These are phyloP conservation scores for Verruconis gallopava DNA, from an alignment of 2,329 filamentous ascomycete genomes.

Conservation along the genomic window DNA sequence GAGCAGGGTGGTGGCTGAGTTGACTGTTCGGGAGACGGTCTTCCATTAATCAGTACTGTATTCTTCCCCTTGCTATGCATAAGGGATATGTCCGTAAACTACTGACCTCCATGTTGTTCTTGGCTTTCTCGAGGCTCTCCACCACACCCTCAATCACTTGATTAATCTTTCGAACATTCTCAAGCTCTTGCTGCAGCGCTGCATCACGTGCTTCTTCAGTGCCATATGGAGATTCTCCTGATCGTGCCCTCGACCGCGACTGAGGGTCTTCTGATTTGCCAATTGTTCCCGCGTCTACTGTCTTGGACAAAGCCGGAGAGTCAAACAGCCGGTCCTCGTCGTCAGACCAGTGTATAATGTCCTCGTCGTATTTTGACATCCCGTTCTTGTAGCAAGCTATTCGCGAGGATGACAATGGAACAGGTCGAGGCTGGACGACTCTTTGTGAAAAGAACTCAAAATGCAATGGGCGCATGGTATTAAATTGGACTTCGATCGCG, in stretches of 20 bases:
- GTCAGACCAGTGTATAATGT: slow-evolving; percentile 5
- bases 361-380: slow-evolving; percentile 5
- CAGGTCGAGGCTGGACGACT: no score
- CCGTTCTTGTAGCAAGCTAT: no score
- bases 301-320: slow-evolving; percentile 3
- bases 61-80: not conserved
- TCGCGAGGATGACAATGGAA: no score
- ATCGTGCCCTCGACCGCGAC: not conserved
- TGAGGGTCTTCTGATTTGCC: slow-evolving; percentile 2
- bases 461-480: no score
- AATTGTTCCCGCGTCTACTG: not conserved
- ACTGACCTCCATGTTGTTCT: slow-evolving; percentile 52
- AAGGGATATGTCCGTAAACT: not conserved
- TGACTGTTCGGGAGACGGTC: slow-evolving; percentile 77
- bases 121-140: slow-evolving; percentile 56
- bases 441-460: no score
- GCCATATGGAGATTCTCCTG: slow-evolving; percentile 41
- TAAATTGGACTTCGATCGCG: no score
- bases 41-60: slow-evolving; percentile 22
- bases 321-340: slow-evolving; percentile 8
- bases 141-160: slow-evolving; percentile 70
- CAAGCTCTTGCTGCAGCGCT: slow-evolving; percentile 63
- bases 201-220: slow-evolving; percentile 58
- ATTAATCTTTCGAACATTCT: slow-evolving; percentile 77
- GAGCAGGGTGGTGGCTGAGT: slow-evolving; percentile 75